A percentile compares a stretch with the other conserved stretches of the same genome.
These are phyloP conservation scores for Silene conica DNA, from an alignment of 148 eudicot species.

Conservation along the genomic window DNA sequence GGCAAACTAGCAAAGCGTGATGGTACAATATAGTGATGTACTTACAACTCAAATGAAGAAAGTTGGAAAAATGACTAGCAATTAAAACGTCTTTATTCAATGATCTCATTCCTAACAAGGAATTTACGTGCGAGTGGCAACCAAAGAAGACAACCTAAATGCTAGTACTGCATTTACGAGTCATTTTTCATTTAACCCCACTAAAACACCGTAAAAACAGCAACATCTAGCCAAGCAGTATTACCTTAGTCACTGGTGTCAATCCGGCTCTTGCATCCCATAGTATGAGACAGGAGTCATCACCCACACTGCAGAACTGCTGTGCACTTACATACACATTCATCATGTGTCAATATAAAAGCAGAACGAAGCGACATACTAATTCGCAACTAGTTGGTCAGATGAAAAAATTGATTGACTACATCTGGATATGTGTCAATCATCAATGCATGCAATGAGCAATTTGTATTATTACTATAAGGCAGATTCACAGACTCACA, in stretches of 20 bases:
- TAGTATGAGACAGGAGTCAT: conserved; percentile 82
- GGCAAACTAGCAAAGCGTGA: too few species aligned
- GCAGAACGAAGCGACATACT: neutral
- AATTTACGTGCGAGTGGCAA: neutral
- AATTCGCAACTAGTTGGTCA: neutral
- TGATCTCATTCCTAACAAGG: neutral
- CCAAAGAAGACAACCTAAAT: neutral
- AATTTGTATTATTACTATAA: too few species aligned
- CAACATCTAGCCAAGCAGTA: neutral
- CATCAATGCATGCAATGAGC: neutral
- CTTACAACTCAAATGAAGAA: neutral
- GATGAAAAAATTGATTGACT: neutral
- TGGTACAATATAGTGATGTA: too few species aligned
- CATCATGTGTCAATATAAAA: conserved; percentile 16
- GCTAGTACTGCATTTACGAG: neutral
- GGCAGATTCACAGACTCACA: too few species aligned
- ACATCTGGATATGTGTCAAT: neutral
- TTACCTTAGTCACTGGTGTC: conserved; percentile 64
- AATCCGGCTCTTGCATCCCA: conserved; percentile 87
- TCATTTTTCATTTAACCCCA: neutral
- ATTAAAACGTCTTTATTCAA: neutral
- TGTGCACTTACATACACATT: conserved; percentile 51
- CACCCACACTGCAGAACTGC: conserved; percentile 93
- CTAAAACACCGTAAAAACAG: neutral
- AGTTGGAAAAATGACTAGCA: neutral